These are phyloP conservation scores for Penicillium daleae DNA, from an alignment of 495 filamentous ascomycete species.

Conservation along the genomic window DNA sequence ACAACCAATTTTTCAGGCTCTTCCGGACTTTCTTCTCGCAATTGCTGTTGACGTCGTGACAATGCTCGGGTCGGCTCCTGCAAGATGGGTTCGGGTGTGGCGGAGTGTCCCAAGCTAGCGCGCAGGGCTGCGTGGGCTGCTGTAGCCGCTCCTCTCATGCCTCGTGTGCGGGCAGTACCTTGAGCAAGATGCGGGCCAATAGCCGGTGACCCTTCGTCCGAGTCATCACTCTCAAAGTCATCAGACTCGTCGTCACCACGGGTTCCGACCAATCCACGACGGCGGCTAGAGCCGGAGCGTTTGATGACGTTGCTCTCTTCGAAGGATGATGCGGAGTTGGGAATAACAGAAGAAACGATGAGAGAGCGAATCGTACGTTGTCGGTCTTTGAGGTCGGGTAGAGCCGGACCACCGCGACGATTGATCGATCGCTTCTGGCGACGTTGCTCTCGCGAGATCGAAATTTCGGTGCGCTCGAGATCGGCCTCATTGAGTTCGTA, in stretches of 20 bases:
- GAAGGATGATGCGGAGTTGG: conserved; percentile 76
- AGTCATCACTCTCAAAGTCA: conserved; percentile 85
- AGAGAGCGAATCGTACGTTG: conserved; percentile 88
- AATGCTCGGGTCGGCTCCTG: conserved; percentile 69
- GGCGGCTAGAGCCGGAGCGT: conserved; percentile 60
- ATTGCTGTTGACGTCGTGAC: conserved; percentile 58
- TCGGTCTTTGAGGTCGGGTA: conserved; percentile 94
- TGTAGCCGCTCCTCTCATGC: conserved; percentile 81
- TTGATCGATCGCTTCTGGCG: conserved; percentile 95
- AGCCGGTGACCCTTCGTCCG: conserved; percentile 83
- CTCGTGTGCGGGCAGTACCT: conserved; percentile 83
- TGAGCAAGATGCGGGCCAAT: conserved; percentile 65
- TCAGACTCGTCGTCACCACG: conserved; percentile 80
- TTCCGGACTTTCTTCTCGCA: conserved; percentile 74
- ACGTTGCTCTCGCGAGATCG: conserved; percentile 88
- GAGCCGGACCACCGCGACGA: conserved; percentile 86
- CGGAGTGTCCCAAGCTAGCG: conserved; percentile 80
- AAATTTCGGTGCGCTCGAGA: conserved; percentile 86
- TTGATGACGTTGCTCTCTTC: conserved; percentile 90
- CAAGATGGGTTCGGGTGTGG: conserved; percentile 78
- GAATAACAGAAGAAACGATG: conserved; percentile 87
- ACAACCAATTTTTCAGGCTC: conserved; percentile 66
- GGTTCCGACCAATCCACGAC: conserved; percentile 47
- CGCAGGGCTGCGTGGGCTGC: conserved; percentile 75
- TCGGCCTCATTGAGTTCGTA: conserved; percentile 93